Conservation (phyloP, 2,329 filamentous ascomycete species). For the Thermoascus crustaceus region DNA sequence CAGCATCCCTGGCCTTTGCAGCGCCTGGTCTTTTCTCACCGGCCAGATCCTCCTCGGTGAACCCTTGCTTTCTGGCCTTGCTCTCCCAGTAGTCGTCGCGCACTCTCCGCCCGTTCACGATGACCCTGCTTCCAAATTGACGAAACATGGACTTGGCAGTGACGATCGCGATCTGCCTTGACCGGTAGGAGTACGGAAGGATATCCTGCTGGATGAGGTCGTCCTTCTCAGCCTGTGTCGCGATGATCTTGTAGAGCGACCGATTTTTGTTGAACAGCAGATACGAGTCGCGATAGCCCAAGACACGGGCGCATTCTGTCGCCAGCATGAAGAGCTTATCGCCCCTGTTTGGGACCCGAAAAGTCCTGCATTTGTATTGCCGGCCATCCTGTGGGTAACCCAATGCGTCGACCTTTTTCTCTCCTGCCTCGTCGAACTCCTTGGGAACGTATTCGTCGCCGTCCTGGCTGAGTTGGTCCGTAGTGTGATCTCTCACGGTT, state of each 20-base stretch:
- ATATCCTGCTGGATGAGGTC: constrained; percentile 93
- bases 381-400: constrained; percentile 75
- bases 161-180: constrained; percentile 96
- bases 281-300: constrained; percentile 96
- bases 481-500: constrained; percentile 93
- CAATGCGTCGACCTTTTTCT: constrained; percentile 82
- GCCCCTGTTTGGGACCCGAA: constrained; percentile 80
- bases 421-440: constrained; percentile 85
- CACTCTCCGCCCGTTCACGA: constrained; percentile 80
- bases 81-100: constrained; percentile 98
- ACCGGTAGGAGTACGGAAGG: constrained; percentile 92
- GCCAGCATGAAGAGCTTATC: constrained; percentile 98
- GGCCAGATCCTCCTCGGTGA: constrained; percentile 91
- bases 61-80: constrained; percentile 93
- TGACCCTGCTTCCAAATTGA: constrained; percentile 91
- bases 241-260: constrained; percentile 95
- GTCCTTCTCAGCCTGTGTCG: constrained; percentile 91
- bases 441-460: constrained; percentile 92
- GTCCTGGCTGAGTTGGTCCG: constrained; percentile 80
- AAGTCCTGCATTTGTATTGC: constrained; percentile 88
- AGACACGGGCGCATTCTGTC: constrained; percentile 88
- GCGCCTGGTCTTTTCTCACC: constrained; percentile 94
- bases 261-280: constrained; percentile 97
- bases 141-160: constrained; percentile 98
- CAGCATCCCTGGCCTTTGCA: constrained; percentile 76